These are phyloP conservation scores for Geranomyces variabilis DNA, from an alignment of 192 early-diverging fungal species.

Conservation along the genomic window DNA sequence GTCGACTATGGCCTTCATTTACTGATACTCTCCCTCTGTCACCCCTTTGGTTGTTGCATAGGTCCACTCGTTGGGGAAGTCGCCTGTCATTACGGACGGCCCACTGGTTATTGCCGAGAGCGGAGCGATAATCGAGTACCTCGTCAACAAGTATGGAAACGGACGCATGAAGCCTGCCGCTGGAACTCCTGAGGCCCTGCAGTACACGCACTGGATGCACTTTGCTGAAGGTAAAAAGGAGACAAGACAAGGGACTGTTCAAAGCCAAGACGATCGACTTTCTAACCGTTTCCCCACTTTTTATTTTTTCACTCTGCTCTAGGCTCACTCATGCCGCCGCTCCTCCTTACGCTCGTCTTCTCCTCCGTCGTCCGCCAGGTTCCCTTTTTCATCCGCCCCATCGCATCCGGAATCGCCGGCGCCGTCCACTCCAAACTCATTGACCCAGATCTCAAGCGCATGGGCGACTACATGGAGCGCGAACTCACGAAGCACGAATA, in stretches of 20 bases:
- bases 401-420: constrained; percentile 21
- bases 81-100: constrained; percentile 51
- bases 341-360: constrained; percentile 31
- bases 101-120: constrained; percentile 39
- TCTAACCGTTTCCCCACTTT: background rate
- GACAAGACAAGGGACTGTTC: background rate
- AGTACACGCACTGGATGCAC: constrained; percentile 47
- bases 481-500: constrained; percentile 36
- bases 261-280: too few species aligned
- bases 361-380: background rate
- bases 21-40: constrained; percentile 9
- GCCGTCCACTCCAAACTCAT: constrained; percentile 25
- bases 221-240: constrained; percentile 39
- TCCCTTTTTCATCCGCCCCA: constrained; percentile 30
- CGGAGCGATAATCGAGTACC: constrained; percentile 54
- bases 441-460: constrained; percentile 23
- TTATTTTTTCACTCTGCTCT: background rate
- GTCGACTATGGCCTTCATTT: too few species aligned
- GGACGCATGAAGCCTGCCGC: constrained; percentile 29
- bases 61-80: constrained; percentile 55
- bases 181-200: constrained; percentile 7
- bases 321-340: constrained; percentile 26
- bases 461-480: constrained; percentile 40
- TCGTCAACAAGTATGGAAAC: constrained; percentile 38
- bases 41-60: too few species aligned